A percentile compares a stretch with the other conserved stretches of the same genome.
These are phyloP conservation scores for Saccharomycopsis vini DNA, from an alignment of 805 yeast species.

Conservation along the genomic window DNA sequence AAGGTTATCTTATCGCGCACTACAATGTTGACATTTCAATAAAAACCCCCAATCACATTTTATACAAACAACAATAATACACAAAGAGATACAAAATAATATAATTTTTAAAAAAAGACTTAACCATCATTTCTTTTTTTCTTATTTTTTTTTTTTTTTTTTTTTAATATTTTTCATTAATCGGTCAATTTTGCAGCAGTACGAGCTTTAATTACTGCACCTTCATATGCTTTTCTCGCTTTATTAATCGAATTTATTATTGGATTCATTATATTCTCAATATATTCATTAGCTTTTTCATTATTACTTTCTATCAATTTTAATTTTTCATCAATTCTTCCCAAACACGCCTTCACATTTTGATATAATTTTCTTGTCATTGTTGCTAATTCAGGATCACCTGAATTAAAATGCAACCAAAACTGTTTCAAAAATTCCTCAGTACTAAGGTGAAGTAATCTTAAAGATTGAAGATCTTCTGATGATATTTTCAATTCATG, in stretches of 20 bases:
- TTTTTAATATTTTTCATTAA: too few species aligned
- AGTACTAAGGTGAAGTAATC: constrained; percentile 62
- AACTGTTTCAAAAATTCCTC: constrained; percentile 70
- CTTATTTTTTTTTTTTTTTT: too few species aligned
- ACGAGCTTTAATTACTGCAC: constrained; percentile 26
- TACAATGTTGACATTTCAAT: too few species aligned
- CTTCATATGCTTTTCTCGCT: constrained; percentile 41
- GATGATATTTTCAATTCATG: constrained; percentile 24
- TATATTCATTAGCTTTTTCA: constrained; percentile 2
- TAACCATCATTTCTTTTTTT: too few species aligned
- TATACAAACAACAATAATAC: too few species aligned
- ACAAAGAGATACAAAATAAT: too few species aligned
- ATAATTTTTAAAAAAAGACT: too few species aligned
- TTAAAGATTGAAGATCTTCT: constrained; percentile 38
- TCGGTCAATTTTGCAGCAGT: too few species aligned
- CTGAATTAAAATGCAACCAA: constrained; percentile 53
- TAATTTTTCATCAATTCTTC: too few species aligned
- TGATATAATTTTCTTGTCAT: constrained; percentile 38
- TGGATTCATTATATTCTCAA: constrained; percentile 30
- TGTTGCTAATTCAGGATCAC: constrained; percentile 36
- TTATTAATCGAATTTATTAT: constrained; percentile 34
- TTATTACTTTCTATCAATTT: too few species aligned
- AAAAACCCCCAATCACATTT: too few species aligned
- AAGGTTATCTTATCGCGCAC: too few species aligned
- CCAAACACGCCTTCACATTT: constrained; percentile 40